Base-by-base conservation (phyloP, 202 grass and related monocot genomes). In the Setaria viridis region DNA sequence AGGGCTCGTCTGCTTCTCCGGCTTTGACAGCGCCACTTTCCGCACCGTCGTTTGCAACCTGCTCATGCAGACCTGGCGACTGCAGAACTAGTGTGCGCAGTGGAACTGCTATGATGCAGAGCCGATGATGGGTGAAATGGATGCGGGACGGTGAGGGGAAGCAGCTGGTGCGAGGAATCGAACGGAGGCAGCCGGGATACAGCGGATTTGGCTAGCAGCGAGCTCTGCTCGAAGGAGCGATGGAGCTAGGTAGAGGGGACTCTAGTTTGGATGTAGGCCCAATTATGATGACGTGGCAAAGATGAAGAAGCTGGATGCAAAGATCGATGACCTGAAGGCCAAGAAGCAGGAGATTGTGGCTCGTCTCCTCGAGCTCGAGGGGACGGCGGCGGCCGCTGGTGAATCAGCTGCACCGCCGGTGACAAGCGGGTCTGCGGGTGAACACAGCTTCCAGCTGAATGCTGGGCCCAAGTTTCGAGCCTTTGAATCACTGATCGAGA, bases 1-100 rank as follows among this genome's bases (percentile, higher is more conserved):
- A 0, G 95, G 95, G 2, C 92, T 98, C 69, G 88, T 98, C 85
- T 98, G 95, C 88, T 87, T 98, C 80, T 92, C 93, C 63, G 93
- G 95, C 43, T 92, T 89, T 67, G 93, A 98, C 68, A 93, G 84
- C 6, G 42, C 89, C 51, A 20, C 39, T 8, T 98, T 98, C 81
- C 91, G 87, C 88, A 95, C 79, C 4, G 9, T 98, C 56, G 70
- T 98, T 72, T 98, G 95, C 84, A 98, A 98, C 82, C 95, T 91
- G 9, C 85, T 98, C 54, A 94, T 81, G 80, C 91, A 94, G 86
- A 76, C 89, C 19, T 98, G 89, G 89, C 89, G 81, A 25, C 25
- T 25, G 25, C 25, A 25, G 25, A 25, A 25, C 25, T 25, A 25
- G 25, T 25, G 25, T 25, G 25, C 25, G 25, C 25, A 25, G 25